phyloP scores from a whole-genome alignment of 2,329 filamentous ascomycete genomes.

The Aschersonia sp. region DNA sequence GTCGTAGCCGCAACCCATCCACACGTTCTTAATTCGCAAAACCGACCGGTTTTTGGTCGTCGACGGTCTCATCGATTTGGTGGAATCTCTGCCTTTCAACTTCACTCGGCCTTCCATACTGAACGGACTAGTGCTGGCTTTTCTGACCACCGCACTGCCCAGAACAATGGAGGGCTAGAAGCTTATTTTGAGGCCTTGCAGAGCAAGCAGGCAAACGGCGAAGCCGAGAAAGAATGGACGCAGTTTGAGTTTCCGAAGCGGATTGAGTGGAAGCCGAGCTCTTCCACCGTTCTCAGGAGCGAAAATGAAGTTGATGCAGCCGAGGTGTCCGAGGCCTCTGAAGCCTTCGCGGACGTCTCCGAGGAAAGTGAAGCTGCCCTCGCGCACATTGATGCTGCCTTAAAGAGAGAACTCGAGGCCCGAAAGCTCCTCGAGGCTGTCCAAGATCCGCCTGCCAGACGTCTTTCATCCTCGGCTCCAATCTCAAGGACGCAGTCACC shows the following conservation, averaged over 20 bases:
- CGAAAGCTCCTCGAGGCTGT: constrained; percentile 29
- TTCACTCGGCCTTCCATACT: constrained; percentile 65
- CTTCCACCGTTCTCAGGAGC: constrained; percentile 41
- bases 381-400: constrained; percentile 72
- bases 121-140: constrained; percentile 35
- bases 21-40: constrained; percentile 61
- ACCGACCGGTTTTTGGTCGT: constrained; percentile 46
- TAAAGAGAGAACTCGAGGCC: constrained; percentile 61
- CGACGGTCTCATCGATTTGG: constrained; percentile 40
- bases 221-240: constrained; percentile 69
- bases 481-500: constrained; percentile 27
- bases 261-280: constrained; percentile 71
- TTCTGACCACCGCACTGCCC: constrained; percentile 39
- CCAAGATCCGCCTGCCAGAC: constrained; percentile 23
- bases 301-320: constrained; percentile 34
- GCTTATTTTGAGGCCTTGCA: constrained; percentile 89
- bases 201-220: constrained; percentile 50
- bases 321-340: constrained; percentile 19
- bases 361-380: constrained; percentile 43
- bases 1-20: constrained; percentile 86
- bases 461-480: constrained; percentile 22
- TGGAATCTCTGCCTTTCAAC: constrained; percentile 41
- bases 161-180: constrained; percentile 54
- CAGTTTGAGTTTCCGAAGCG: constrained; percentile 81
- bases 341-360: constrained; percentile 22